Percentiles rank a stretch among this genome's conserved stretches.
Evolutionary conservation across 2,329 filamentous ascomycete genomes (phyloP).

Genomic region (Fusarium compactum): DNA sequence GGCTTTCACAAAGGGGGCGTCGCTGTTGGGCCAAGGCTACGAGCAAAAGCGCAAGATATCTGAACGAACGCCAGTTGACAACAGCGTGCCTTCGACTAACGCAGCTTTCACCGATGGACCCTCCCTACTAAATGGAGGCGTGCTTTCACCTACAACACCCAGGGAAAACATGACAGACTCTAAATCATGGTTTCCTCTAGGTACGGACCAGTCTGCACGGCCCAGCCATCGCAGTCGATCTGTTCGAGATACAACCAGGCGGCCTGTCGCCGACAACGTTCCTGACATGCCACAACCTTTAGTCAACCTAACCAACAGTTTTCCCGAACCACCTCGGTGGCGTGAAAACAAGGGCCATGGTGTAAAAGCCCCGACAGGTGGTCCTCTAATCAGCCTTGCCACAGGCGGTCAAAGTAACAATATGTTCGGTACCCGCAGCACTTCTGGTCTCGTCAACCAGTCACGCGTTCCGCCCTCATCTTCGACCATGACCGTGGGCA

Average conservation of each 20-base stretch:
- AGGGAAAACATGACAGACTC: conserved; percentile 48
- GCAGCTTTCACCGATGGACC: conserved; percentile 67
- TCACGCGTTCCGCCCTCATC: conserved; percentile 31
- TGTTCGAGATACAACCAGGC: conserved; percentile 31
- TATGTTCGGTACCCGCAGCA: conserved; percentile 21
- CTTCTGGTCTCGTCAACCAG: conserved; percentile 38
- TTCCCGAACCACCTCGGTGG: conserved; percentile 72
- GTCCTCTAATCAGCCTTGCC: conserved; percentile 62
- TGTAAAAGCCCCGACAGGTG: conserved; percentile 55
- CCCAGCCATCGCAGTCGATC: conserved; percentile 49
- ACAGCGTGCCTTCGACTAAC: conserved; percentile 46
- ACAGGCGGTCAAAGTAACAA: conserved; percentile 45
- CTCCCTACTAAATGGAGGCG: conserved; percentile 64
- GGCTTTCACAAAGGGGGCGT: conserved; percentile 68
- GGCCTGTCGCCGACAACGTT: conserved; percentile 43
- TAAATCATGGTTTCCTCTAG: conserved; percentile 54
- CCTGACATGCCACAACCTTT: conserved; percentile 67
- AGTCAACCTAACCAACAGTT: conserved; percentile 72
- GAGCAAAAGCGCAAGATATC: conserved; percentile 58
- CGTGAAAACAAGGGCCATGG: conserved; percentile 65
- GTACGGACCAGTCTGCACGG: conserved; percentile 51
- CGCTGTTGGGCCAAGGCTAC: conserved; percentile 64
- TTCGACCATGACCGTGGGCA: conserved; percentile 23
- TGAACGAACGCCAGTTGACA: conserved; percentile 44
- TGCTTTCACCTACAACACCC: conserved; percentile 36